A percentile compares a stretch with the other conserved stretches of the same genome.
Evolutionary conservation across 345 rosid species (phyloP).

Genomic region (Euphorbia pulcherrima): DNA sequence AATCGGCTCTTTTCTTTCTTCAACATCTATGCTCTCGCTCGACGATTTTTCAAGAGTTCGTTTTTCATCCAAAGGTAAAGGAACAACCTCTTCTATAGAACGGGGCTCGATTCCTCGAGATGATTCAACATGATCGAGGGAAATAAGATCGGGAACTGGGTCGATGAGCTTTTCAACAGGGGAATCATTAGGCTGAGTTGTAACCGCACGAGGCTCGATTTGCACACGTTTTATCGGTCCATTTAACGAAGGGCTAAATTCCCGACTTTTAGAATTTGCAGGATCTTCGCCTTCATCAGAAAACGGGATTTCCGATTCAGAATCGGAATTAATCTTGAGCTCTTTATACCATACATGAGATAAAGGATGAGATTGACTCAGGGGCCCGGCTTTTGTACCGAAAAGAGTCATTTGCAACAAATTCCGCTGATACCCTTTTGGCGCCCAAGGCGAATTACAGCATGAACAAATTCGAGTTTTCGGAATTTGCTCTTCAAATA

Average conservation of each 20-base stretch:
- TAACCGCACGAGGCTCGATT: slow-evolving; percentile 29
- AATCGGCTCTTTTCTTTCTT: slow-evolving; percentile 1
- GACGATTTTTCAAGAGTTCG: slow-evolving; percentile 20
- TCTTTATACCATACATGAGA: slow-evolving; percentile 64
- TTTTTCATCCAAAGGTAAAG: slow-evolving; percentile 5
- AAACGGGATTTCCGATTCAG: slow-evolving; percentile 44
- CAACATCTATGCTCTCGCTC: slow-evolving; percentile 15
- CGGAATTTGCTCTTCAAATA: slow-evolving; percentile 22
- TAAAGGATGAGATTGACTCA: slow-evolving; percentile 32
- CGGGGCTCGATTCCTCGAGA: slow-evolving; percentile 25
- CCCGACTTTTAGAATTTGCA: slow-evolving; percentile 17
- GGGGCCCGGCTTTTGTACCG: slow-evolving; percentile 21
- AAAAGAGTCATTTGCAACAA: slow-evolving; percentile 28
- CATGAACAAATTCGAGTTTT: slow-evolving; percentile 49
- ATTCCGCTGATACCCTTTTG: slow-evolving; percentile 32
- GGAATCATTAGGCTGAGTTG: slow-evolving; percentile 32
- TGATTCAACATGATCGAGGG: slow-evolving; percentile 31
- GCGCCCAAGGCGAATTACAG: slow-evolving; percentile 53
- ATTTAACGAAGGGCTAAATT: slow-evolving; percentile 27
- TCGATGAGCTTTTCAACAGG: slow-evolving; percentile 43
- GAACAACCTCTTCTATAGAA: slow-evolving; percentile 16
- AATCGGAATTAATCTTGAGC: slow-evolving; percentile 63
- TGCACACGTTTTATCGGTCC: slow-evolving; percentile 25
- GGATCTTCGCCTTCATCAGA: slow-evolving; percentile 33
- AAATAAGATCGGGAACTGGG: slow-evolving; percentile 38